These are phyloP conservation scores for Phytophthora idaei DNA, from an alignment of 352 stramenopile genomes.

Conservation along the genomic window DNA sequence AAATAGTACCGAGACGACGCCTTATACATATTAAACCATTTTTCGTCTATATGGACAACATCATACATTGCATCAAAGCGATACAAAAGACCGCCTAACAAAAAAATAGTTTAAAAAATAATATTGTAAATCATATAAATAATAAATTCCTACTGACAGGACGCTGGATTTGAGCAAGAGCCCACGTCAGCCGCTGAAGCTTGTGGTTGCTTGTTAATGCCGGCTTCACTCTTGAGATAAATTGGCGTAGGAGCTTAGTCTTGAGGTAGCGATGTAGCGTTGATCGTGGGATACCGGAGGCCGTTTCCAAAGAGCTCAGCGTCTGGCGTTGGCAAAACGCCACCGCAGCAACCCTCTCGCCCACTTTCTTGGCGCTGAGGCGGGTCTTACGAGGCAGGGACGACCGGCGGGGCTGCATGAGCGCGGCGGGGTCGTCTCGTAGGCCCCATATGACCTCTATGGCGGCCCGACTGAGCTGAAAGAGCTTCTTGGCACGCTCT, in stretches of 20 bases:
- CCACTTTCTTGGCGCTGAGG: not conserved
- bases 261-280: not conserved
- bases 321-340: conserved; percentile 1
- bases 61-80: conserved; percentile 1
- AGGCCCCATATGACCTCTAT: not conserved
- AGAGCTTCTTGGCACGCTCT: not conserved
- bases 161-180: not conserved
- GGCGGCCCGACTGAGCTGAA: not conserved
- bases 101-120: not conserved
- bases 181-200: not conserved
- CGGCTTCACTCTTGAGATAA: not conserved
- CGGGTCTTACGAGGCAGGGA: not conserved
- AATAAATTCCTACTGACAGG: not conserved
- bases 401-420: not conserved
- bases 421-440: not conserved
- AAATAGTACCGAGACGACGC: not conserved
- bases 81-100: not conserved
- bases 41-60: conserved; percentile 7
- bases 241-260: not conserved
- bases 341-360: conserved; percentile 1
- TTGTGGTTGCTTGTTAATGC: not conserved
- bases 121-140: not conserved
- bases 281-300: not conserved
- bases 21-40: conserved; percentile 5
- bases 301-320: not conserved